phyloP scores from a whole-genome alignment of 352 stramenopile genomes.

The Thalassiosira livingstoniorum region DNA sequence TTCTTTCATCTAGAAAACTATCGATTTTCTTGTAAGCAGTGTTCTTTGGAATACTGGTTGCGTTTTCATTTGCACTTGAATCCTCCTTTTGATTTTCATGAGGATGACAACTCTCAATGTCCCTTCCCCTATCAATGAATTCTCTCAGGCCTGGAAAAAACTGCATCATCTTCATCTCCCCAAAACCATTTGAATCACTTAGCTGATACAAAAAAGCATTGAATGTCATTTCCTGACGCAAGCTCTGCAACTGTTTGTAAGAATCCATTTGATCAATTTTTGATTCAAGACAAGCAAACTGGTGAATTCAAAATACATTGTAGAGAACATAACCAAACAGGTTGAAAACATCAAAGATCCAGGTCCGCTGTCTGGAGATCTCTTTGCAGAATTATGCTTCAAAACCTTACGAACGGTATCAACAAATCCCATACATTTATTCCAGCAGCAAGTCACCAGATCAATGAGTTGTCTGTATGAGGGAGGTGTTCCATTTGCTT shows the following conservation, averaged over 20 bases:
- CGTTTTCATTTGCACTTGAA: too few relatives aligned
- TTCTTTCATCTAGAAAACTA: too few relatives aligned
- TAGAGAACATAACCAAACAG: background rate
- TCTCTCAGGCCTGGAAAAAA: background rate
- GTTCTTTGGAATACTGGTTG: too few relatives aligned
- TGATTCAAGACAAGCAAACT: background rate
- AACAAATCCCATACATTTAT: background rate
- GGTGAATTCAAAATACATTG: background rate
- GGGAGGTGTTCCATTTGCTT: background rate
- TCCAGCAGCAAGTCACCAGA: background rate
- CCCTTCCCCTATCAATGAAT: background rate
- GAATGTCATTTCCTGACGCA: background rate
- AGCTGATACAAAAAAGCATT: background rate
- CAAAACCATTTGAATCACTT: background rate
- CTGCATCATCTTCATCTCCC: background rate
- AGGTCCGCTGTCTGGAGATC: too few relatives aligned
- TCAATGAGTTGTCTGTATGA: background rate
- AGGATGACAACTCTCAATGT: too few relatives aligned
- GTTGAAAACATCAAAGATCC: background rate
- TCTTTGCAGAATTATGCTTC: too few relatives aligned
- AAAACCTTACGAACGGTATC: too few relatives aligned
- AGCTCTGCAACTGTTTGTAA: background rate
- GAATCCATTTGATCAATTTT: background rate
- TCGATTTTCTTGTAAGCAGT: too few relatives aligned
- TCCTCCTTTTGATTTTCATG: too few relatives aligned